Evolutionary conservation across 1,139 yeast genomes (phyloP).

Genomic region (Geotrichum macrosporum): DNA sequence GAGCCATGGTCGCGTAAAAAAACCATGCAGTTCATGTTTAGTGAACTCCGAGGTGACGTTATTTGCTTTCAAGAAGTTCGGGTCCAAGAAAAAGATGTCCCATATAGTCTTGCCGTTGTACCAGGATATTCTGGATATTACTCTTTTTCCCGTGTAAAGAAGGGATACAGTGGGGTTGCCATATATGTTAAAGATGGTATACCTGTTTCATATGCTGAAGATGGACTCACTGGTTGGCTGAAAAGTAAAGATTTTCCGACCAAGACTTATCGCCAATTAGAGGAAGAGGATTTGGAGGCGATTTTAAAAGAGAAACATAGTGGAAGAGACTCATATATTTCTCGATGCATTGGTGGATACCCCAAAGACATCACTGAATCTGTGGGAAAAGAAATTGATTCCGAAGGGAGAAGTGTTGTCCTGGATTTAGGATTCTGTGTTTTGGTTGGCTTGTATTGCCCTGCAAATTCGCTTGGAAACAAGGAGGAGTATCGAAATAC

Average conservation of each 20-base stretch:
- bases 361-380: constrained; percentile 41
- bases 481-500: constrained; percentile 59
- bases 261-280: constrained; percentile 23
- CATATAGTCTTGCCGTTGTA: constrained; percentile 51
- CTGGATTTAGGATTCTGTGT: constrained; percentile 62
- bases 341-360: constrained; percentile 66
- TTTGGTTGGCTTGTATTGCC: constrained; percentile 79
- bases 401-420: constrained; percentile 79
- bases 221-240: constrained; percentile 79
- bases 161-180: constrained; percentile 92
- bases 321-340: background rate
- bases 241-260: constrained; percentile 31
- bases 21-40: constrained; percentile 50
- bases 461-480: constrained; percentile 83
- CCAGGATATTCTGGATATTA: constrained; percentile 61
- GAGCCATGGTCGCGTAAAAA: constrained; percentile 70
- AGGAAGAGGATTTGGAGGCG: constrained; percentile 28
- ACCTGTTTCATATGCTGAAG: constrained; percentile 71
- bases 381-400: constrained; percentile 53
- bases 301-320: constrained; percentile 22
- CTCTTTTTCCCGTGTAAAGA: constrained; percentile 54
- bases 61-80: constrained; percentile 84
- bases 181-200: constrained; percentile 58
- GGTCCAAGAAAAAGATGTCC: constrained; percentile 49
- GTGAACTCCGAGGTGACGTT: constrained; percentile 62